Conservation (phyloP, 768 basidiomycete species). For the Boletus sp. region DNA sequence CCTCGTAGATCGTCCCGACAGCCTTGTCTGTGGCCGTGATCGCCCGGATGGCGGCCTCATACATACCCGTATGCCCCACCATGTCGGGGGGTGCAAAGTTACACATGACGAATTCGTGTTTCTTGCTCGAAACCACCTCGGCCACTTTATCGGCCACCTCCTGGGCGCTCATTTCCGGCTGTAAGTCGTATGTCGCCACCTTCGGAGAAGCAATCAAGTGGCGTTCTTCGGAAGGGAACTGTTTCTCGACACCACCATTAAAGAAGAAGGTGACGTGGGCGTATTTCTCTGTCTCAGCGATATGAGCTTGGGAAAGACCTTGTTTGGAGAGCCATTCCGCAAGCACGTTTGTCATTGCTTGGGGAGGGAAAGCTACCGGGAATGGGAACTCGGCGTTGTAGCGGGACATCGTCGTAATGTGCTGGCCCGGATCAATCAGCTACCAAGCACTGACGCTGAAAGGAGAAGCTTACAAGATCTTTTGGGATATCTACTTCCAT, state of each 20-base stretch:
- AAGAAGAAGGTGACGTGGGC: slow-evolving; percentile 98
- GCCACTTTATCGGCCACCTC: slow-evolving; percentile 91
- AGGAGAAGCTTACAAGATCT: slow-evolving; percentile 55
- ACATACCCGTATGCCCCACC: slow-evolving; percentile 94
- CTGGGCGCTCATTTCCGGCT: slow-evolving; percentile 87
- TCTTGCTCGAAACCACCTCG: slow-evolving; percentile 63
- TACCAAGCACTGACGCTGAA: background rate
- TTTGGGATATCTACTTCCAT: slow-evolving; percentile 80
- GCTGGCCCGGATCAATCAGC: slow-evolving; percentile 34
- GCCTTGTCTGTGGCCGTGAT: slow-evolving; percentile 87
- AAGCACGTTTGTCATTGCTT: slow-evolving; percentile 89
- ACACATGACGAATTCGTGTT: slow-evolving; percentile 93
- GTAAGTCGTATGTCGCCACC: slow-evolving; percentile 90
- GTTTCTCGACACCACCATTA: slow-evolving; percentile 94
- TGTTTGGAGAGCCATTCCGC: slow-evolving; percentile 86
- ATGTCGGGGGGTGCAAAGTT: slow-evolving; percentile 98
- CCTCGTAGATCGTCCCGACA: slow-evolving; percentile 82
- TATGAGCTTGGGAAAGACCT: slow-evolving; percentile 80
- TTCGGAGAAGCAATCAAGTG: slow-evolving; percentile 90
- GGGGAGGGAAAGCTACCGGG: slow-evolving; percentile 88
- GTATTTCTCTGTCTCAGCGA: slow-evolving; percentile 98
- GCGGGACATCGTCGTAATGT: slow-evolving; percentile 90
- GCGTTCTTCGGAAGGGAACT: slow-evolving; percentile 78
- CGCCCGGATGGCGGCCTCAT: slow-evolving; percentile 86
- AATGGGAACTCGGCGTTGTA: slow-evolving; percentile 94